Base-by-base conservation (phyloP, 2,329 filamentous ascomycete species). In the Aureobasidium melanogenum region DNA sequence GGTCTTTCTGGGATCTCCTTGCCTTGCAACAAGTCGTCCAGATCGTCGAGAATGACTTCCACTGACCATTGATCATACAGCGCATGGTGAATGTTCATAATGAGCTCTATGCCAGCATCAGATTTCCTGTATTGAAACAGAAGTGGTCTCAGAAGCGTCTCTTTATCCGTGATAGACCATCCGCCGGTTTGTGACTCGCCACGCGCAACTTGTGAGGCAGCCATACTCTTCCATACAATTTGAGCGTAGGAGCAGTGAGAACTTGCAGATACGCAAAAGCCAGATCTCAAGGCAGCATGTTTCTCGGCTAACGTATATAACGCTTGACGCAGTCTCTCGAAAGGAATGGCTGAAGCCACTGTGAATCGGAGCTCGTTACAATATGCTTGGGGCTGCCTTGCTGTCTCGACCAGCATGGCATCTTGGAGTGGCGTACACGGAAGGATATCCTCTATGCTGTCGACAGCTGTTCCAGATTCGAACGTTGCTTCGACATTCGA, bases 41-140 rank as follows among this genome's bases (percentile, higher is more conserved):
- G 74, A 70, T 96, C 90, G 28, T 80, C 75, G 0, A 95, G 73
- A 32, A 93, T 77, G 56, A 96, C 88, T 69, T 74, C 72, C 12
- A 91, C 81, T 0, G 91, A 92, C 92, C 92, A 97, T n/a, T 91
- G 92, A 72, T 97, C 92, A 69, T 96, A 97, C 0, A 95, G 71
- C 0, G 89, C 85, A 73, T 97, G 92, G 69, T 96, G 91, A 0
- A 95, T 77, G 14, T 87, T 79, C 47, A 89, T 58, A 12, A 82
- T 67, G 1, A 72, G 63, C 70, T 71, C 4, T 75, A 66, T 34
- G 51, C 64, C 61, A 5, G 69, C 54, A 19, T 65, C 19, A 8
- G 56, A 34, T 57, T 65, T 52, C 14, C 66, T 66, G 1, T 91
- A 73, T 63, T 89, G 81, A n/a, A 91, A 73, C 17, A 71, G 74